Conservation (phyloP, 805 yeast genomes). For the Candida adriatica region DNA sequence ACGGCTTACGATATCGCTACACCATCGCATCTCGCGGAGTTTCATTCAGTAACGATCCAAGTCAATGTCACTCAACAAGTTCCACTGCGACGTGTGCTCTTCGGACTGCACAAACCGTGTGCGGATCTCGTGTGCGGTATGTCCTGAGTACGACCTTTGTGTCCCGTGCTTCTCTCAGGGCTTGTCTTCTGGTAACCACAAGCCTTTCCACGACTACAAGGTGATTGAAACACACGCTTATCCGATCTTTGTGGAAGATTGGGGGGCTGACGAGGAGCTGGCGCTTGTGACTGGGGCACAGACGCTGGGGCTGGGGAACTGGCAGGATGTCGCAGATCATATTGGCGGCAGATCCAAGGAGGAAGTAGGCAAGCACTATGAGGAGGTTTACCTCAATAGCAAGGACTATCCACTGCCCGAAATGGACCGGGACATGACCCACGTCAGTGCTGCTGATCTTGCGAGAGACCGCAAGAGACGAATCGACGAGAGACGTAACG, state of each 20-base stretch:
- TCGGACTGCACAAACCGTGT: constrained; percentile 92
- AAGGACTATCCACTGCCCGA: constrained; percentile 84
- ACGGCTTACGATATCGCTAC: too few relatives aligned
- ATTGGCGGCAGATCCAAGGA: constrained; percentile 89
- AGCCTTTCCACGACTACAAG: constrained; percentile 90
- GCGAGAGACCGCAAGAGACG: constrained; percentile 60
- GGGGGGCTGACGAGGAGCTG: constrained; percentile 99
- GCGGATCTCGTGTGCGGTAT: constrained; percentile 84
- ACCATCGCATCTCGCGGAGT: too few relatives aligned
- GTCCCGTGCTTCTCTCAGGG: constrained; percentile 96
- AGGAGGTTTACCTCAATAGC: constrained; percentile 60
- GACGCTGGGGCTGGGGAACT: constrained; percentile 86
- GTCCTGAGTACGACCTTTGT: constrained; percentile 93
- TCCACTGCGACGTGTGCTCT: constrained; percentile 95
- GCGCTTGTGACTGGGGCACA: constrained; percentile 87
- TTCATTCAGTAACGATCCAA: too few relatives aligned
- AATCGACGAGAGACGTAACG: constrained; percentile 62
- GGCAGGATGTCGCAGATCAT: constrained; percentile 98
- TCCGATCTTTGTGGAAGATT: constrained; percentile 81
- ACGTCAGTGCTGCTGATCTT: constrained; percentile 62
- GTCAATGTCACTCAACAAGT: constrained; percentile 40
- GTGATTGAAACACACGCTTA: constrained; percentile 92
- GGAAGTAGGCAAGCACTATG: constrained; percentile 84
- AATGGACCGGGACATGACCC: constrained; percentile 58
- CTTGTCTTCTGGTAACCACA: constrained; percentile 69